Conservation (phyloP, 2,329 filamentous ascomycete species). For the Tolypocladium pustulatum region DNA sequence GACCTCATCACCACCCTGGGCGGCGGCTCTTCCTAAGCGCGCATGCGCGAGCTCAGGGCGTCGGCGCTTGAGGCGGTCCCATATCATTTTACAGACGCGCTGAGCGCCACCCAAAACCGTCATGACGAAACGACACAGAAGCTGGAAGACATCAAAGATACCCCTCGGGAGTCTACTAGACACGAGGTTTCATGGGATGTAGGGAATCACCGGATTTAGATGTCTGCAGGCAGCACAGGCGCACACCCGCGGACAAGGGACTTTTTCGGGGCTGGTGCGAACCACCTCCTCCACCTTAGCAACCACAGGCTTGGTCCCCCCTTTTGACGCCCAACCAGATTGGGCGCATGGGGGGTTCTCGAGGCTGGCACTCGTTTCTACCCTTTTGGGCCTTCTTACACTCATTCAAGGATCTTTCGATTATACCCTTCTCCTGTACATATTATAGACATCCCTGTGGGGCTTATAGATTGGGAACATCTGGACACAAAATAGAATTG, state of each 20-base stretch:
- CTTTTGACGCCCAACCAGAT: neutral
- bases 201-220: conserved; percentile 8
- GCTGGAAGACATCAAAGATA: conserved; percentile 13
- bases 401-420: conserved; percentile 6
- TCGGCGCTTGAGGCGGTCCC: neutral
- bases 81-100: conserved; percentile 6
- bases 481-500: neutral
- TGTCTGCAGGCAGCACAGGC: neutral
- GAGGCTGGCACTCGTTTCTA: conserved; percentile 17
- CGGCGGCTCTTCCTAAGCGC: conserved; percentile 12
- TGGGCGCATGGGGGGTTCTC: conserved; percentile 5
- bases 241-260: neutral
- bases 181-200: conserved; percentile 10
- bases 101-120: conserved; percentile 10
- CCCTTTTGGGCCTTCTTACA: conserved; percentile 1
- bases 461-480: neutral
- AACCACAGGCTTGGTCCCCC: conserved; percentile 12
- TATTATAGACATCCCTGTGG: conserved; percentile 6
- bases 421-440: conserved; percentile 14
- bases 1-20: conserved; percentile 43
- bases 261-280: neutral
- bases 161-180: conserved; percentile 13
- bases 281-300: neutral
- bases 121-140: conserved; percentile 11
- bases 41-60: neutral